These are phyloP conservation scores for Coccinonectria pachysandricola DNA, from an alignment of 2,329 filamentous ascomycete species.

Conservation along the genomic window DNA sequence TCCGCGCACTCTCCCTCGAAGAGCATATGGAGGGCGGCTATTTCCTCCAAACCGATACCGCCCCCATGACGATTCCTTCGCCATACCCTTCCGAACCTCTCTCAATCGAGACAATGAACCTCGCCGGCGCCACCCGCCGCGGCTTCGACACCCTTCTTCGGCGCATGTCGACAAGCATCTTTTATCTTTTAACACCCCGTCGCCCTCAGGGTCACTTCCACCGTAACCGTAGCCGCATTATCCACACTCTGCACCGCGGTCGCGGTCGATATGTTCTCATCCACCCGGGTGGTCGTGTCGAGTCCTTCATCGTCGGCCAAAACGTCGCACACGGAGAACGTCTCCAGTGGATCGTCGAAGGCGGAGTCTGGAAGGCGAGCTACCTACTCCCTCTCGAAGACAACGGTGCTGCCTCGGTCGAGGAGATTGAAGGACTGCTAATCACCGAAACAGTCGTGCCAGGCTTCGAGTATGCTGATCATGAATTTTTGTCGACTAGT, in stretches of 20 bases:
- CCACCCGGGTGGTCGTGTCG: conserved; percentile 46
- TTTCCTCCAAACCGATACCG: conserved; percentile 51
- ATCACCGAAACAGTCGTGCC: conserved; percentile 60
- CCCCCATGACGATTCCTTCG: conserved; percentile 40
- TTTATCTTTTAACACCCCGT: conserved; percentile 50
- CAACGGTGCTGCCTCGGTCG: conserved; percentile 13
- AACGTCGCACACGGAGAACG: conserved; percentile 48
- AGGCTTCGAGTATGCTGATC: conserved; percentile 57
- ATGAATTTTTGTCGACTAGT: conserved; percentile 51
- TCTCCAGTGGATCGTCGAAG: conserved; percentile 59
- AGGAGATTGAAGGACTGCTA: conserved; percentile 40
- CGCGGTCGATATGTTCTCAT: conserved; percentile 55
- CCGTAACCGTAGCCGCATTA: conserved; percentile 48
- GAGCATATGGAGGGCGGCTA: conserved; percentile 56
- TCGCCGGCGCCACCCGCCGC: conserved; percentile 22
- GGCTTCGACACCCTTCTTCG: conserved; percentile 32
- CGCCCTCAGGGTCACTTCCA: conserved; percentile 52
- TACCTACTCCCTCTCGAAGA: conserved; percentile 35
- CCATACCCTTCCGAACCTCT: conserved; percentile 25
- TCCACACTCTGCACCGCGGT: conserved; percentile 56
- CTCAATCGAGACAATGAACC: conserved; percentile 23
- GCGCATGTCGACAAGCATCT: conserved; percentile 50
- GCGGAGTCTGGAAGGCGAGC: conserved; percentile 56
- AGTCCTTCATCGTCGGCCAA: conserved; percentile 53
- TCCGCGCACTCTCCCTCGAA: conserved; percentile 33